Percentiles rank a stretch among this genome's conserved stretches.
Conservation (phyloP, 352 stramenopile genomes). For the Thalassiosira allenii region DNA sequence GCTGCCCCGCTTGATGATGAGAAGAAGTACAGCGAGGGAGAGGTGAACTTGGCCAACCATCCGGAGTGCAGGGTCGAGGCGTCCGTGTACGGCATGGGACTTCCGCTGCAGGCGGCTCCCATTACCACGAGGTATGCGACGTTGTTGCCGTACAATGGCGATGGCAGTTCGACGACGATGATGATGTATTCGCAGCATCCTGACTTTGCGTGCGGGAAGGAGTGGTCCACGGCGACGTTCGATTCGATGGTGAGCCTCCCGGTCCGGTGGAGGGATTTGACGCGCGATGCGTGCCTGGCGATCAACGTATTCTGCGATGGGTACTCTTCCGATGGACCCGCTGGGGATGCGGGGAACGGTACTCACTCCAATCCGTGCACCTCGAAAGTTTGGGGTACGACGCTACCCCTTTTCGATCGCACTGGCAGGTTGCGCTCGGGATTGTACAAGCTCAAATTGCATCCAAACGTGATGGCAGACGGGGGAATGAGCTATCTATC, state of each 20-base stretch:
- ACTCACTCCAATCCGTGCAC: not conserved
- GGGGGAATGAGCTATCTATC: conserved; percentile 45
- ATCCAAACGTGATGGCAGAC: conserved; percentile 32
- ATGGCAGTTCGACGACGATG: not conserved
- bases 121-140: conserved; percentile 45
- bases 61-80: conserved; percentile 49
- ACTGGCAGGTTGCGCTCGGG: conserved; percentile 68
- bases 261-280: conserved; percentile 81
- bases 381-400: conserved; percentile 61
- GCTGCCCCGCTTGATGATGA: conserved; percentile 8
- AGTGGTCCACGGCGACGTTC: conserved; percentile 24
- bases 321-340: not conserved
- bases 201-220: conserved; percentile 25
- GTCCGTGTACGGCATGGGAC: conserved; percentile 38
- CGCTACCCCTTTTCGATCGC: conserved; percentile 69
- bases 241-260: conserved; percentile 59
- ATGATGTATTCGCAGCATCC: conserved; percentile 17
- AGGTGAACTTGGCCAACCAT: not conserved
- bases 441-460: conserved; percentile 63
- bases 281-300: conserved; percentile 72
- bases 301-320: conserved; percentile 69
- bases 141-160: conserved; percentile 15
- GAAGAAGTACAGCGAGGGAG: conserved; percentile 32
- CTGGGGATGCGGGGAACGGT: not conserved
- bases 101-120: conserved; percentile 34